Conservation (phyloP, 1,284 basidiomycete genomes). For the Amylostereum chailletii region DNA sequence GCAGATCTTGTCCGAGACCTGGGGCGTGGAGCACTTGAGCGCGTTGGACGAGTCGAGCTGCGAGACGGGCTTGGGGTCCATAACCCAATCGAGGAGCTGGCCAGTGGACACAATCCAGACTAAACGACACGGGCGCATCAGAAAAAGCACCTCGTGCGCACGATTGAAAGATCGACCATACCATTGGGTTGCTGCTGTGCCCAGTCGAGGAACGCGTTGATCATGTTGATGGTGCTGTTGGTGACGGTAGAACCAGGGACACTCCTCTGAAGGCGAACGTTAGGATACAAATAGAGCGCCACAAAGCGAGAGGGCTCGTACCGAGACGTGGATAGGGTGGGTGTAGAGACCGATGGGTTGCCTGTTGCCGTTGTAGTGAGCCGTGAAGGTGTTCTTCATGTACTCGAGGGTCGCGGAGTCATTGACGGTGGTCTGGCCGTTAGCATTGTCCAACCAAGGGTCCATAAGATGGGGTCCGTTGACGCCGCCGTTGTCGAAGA, state of each 20-base stretch:
- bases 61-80: slow-evolving; percentile 57
- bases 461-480: slow-evolving; percentile 70
- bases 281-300: background rate
- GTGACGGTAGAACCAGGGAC: slow-evolving; percentile 48
- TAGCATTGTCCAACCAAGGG: slow-evolving; percentile 67
- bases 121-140: slow-evolving; percentile 12
- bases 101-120: slow-evolving; percentile 74
- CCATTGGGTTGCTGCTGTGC: slow-evolving; percentile 66
- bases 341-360: slow-evolving; percentile 80
- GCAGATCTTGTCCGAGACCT: slow-evolving; percentile 55
- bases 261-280: slow-evolving; percentile 24
- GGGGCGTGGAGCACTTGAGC: slow-evolving; percentile 56
- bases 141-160: slow-evolving; percentile 1
- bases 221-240: slow-evolving; percentile 56
- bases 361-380: slow-evolving; percentile 65
- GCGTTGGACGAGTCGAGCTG: slow-evolving; percentile 44
- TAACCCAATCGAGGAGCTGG: slow-evolving; percentile 70
- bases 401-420: slow-evolving; percentile 60
- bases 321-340: slow-evolving; percentile 74
- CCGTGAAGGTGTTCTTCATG: slow-evolving; percentile 70
- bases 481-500: slow-evolving; percentile 56
- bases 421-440: slow-evolving; percentile 39
- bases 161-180: slow-evolving; percentile 15
- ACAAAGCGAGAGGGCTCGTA: slow-evolving; percentile 19
- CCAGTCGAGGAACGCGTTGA: slow-evolving; percentile 79